Percentiles rank a stretch among this genome's conserved stretches.
phyloP scores from a whole-genome alignment of 2,329 filamentous ascomycete species.

The Ophiostoma sp. region DNA sequence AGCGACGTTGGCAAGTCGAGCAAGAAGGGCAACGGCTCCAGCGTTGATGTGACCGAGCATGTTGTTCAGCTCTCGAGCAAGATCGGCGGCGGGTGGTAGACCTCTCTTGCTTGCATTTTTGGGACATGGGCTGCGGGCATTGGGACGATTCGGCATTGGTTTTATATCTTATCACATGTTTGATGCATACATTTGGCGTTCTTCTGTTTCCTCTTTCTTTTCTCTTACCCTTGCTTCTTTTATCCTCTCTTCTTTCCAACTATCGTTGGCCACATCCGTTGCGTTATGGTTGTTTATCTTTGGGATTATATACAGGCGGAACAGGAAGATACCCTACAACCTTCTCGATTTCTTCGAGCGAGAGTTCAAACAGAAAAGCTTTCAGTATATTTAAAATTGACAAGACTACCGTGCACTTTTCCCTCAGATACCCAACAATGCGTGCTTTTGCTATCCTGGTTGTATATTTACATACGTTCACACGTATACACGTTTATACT shows the following conservation, averaged over 20 bases:
- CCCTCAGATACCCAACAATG: too few species aligned
- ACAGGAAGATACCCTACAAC: slow-evolving; percentile 7
- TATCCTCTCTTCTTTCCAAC: too few species aligned
- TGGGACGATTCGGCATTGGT: background rate
- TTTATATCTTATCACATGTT: background rate
- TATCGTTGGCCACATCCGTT: background rate
- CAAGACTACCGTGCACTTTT: too few species aligned
- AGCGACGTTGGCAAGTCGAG: slow-evolving; percentile 82
- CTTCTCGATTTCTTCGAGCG: background rate
- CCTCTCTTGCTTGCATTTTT: background rate
- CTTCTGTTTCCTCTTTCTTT: background rate
- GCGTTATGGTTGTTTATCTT: background rate
- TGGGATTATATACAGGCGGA: background rate
- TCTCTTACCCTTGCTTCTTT: background rate
- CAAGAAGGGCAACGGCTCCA: slow-evolving; percentile 31
- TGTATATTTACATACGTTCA: too few species aligned
- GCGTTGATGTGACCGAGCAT: slow-evolving; percentile 66
- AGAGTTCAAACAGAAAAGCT: background rate
- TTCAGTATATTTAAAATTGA: background rate
- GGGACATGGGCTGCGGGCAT: background rate
- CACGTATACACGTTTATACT: background rate
- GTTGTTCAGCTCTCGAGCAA: slow-evolving; percentile 86
- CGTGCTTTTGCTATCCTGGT: too few species aligned
- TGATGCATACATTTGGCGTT: background rate
- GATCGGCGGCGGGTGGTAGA: slow-evolving; percentile 87